Conservation (phyloP, 2,329 filamentous ascomycete species). For the Fusarium multiceps region DNA sequence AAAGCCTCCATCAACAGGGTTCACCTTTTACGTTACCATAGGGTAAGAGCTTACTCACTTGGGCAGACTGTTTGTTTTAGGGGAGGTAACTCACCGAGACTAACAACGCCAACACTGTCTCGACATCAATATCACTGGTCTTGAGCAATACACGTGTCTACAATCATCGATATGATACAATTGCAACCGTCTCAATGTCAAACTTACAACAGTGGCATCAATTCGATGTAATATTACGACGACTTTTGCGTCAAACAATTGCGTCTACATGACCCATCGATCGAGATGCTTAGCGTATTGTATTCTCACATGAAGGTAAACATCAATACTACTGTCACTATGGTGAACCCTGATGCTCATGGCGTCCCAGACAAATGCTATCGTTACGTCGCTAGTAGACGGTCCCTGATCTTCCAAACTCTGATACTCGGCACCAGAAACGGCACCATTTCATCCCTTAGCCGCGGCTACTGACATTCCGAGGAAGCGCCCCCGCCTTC, state of each 20-base stretch:
- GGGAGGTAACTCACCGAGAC: neutral
- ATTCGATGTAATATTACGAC: neutral
- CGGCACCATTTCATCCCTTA: constrained; percentile 9
- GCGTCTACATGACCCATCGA: constrained; percentile 2
- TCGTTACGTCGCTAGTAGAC: neutral
- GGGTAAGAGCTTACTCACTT: constrained; percentile 9
- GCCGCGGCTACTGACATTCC: constrained; percentile 23
- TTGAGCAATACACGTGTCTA: constrained; percentile 7
- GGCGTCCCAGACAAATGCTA: neutral
- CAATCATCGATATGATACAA: neutral
- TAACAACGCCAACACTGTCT: constrained; percentile 1
- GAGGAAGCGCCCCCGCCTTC: constrained; percentile 27
- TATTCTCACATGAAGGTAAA: constrained; percentile 4
- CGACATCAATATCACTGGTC: constrained; percentile 8
- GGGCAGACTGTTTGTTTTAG: neutral
- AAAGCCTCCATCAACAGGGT: constrained; percentile 21
- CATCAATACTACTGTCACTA: neutral
- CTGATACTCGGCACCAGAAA: constrained; percentile 14
- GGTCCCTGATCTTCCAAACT: constrained; percentile 9
- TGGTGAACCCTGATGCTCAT: neutral
- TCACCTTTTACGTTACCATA: constrained; percentile 13
- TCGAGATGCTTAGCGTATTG: neutral
- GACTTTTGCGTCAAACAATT: constrained; percentile 13
- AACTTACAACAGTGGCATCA: neutral
- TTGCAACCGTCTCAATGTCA: neutral